phyloP scores from a whole-genome alignment of 2,329 filamentous ascomycete genomes.

The Cladobotryum mycophilum region DNA sequence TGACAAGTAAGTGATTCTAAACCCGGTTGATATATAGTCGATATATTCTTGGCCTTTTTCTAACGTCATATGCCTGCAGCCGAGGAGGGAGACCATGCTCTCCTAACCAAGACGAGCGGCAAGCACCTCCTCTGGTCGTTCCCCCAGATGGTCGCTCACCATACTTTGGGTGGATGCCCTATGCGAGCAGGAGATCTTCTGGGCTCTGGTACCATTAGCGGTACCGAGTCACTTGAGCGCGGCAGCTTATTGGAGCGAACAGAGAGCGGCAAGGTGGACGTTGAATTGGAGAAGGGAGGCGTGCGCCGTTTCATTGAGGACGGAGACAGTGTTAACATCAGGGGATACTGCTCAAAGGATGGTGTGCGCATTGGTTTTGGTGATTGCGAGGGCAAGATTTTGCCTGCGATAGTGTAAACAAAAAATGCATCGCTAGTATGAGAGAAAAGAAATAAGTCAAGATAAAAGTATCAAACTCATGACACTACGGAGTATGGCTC shows the following conservation, averaged over 20 bases:
- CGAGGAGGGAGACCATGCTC: constrained; percentile 24
- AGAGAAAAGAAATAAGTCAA: no score
- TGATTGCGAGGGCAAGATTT: constrained; percentile 31
- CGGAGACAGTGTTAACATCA: constrained; percentile 62
- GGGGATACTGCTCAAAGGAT: constrained; percentile 60
- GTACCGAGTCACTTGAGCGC: constrained; percentile 55
- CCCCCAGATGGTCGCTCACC: constrained; percentile 77
- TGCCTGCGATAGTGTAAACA: constrained; percentile 7
- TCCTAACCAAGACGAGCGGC: constrained; percentile 29
- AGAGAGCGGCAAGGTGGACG: constrained; percentile 57
- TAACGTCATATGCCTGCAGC: constrained; percentile 17
- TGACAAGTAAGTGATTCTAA: constrained; percentile 29
- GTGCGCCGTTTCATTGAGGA: constrained; percentile 67
- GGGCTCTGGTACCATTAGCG: constrained; percentile 70
- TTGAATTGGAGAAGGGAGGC: constrained; percentile 58
- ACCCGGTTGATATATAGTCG: not conserved
- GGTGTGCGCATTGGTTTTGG: constrained; percentile 71
- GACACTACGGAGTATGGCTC: no score
- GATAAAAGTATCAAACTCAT: no score
- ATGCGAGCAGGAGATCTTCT: constrained; percentile 69
- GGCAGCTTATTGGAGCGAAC: constrained; percentile 70
- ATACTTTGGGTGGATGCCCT: constrained; percentile 70
- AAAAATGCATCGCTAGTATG: not conserved
- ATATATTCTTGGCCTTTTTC: not conserved
- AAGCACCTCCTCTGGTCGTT: constrained; percentile 66